Base-by-base conservation (phyloP, 306 rosid species). In the Prunus campanulata region DNA sequence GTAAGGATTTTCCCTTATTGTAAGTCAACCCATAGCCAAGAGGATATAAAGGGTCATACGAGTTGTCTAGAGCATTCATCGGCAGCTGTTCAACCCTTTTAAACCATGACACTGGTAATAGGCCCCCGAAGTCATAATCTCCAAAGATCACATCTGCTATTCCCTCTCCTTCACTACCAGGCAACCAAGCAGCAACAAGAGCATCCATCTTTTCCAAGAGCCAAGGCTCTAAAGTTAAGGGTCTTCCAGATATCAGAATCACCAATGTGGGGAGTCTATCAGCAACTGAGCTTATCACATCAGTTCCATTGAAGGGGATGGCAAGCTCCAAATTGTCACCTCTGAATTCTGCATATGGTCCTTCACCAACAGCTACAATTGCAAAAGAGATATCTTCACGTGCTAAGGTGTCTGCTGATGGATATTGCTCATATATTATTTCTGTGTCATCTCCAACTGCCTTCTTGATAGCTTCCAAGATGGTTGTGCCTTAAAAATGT, bases 141-240 rank as follows among this genome's bases (percentile, higher is more conserved):
- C 98, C 97, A 47, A 90, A 94, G 67, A 94, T 69, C 66, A 91
- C 92, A 39, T 94, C 98, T 12, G 93, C 50, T 76, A 91, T 90
- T 61, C 97, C 98, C 3, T 78, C 80, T 44, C 88, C 98, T 90
- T 94, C 97, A 12, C 84, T 87, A 49, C 98, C 96, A 3, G 98
- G 97, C 79, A 94, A 85, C 98, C 98, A 94, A 74, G 98, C 97
- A 70, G 96, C 93, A 77, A 94, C 87, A 35, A 91, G 73, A 71
- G 87, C 93, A 71, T 90, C 88, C 44, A 80, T 81, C 75, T 90
- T 94, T 62, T 75, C 91, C 72, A 91, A 74, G 54, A 90, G 75
- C 75, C 70, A n/a, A 35, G 92, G 91, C 84, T 88, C 95, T 66
- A 94, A 77, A 29, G 86, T 83, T 77, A 90, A 56, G 29, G 97